Base-by-base conservation (phyloP, 148 eudicot genomes). In the Chenopodium berlandieri region DNA sequence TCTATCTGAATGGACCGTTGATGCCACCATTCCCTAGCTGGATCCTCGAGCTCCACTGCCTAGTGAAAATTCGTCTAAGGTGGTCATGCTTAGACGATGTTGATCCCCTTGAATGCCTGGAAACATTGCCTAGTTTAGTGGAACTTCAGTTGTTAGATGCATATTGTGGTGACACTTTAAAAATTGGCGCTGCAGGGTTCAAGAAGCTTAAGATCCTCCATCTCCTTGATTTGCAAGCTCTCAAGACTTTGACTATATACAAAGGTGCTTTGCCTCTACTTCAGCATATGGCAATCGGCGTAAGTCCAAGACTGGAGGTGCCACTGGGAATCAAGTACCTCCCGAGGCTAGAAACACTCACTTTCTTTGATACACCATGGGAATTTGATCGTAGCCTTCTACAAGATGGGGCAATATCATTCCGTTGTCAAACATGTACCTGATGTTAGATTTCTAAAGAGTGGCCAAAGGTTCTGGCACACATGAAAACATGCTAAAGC, bases 251-350 rank as follows among this genome's bases (percentile, higher is more conserved):
- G 60, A 4, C 2, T 20, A 80, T 84, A 48, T 66, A 46, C 31
- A 22, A 71, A 62, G 81, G 65, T 47, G 80, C 78, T 12, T 46
- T 84, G 20, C 81, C 83, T 76, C 54, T 63, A 2, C 81, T 84
- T 11, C 72, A 76, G 46, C 66, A 73, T 44, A 14, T 84, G 83
- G 70, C 75, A 31, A 84, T 84, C 2, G 86, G 86, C n/a, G 77
- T 37, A 75, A 65, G 78, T 50, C 5, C 23, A 20, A 31, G 52
- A 9, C 37, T 81, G 67, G 34, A 66, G 20, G 66, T 81, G 4
- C 83, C 83, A 4, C n/a, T 0, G 22, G 86, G 75, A 47, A 73
- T 84, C 27, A 17, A 81, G 27, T 64, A 66, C 48, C 70, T 84
- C 20, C 10, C 34, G 32, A 54, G 7, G 22, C 58, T 84, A 25